Conservation (phyloP, 2,329 filamentous ascomycete species). For the Ophiostoma pallidulum region DNA sequence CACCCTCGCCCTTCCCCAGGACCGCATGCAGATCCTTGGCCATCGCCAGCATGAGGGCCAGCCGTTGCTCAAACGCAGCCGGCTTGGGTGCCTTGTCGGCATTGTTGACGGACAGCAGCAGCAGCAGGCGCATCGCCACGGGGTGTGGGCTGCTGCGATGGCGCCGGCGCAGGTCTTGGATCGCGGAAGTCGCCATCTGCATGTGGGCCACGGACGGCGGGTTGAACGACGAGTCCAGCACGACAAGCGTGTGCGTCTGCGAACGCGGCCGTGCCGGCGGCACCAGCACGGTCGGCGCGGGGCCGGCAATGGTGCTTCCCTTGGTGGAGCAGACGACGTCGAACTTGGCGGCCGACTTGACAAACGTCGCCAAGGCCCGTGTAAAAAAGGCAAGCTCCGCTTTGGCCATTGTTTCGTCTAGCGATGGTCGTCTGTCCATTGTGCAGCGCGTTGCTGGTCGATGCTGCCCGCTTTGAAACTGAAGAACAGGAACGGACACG, state of each 20-base stretch:
- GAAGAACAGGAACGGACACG: too few species aligned
- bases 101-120: constrained; percentile 54
- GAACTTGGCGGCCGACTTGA: constrained; percentile 33
- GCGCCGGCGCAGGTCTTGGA: constrained; percentile 19
- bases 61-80: constrained; percentile 55
- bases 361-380: constrained; percentile 35
- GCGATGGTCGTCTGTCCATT: background rate
- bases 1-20: too few species aligned
- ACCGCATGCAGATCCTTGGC: constrained; percentile 41
- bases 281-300: constrained; percentile 15
- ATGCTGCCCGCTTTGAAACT: too few species aligned
- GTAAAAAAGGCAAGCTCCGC: constrained; percentile 31
- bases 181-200: constrained; percentile 44
- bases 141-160: constrained; percentile 2
- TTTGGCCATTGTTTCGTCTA: constrained; percentile 4
- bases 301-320: constrained; percentile 21
- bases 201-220: constrained; percentile 55
- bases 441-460: background rate
- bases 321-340: constrained; percentile 30
- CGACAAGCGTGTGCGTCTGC: constrained; percentile 31
- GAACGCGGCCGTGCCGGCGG: constrained; percentile 1
- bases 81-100: constrained; percentile 59
- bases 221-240: constrained; percentile 61
- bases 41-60: constrained; percentile 64
- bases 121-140: constrained; percentile 34